Conservation (phyloP, 176 grass and related monocot species). For the barley (Hordeum vulgare) region MorexV3_pseudomolecules_assembly NC_058524.1:10343688-10344187, state of each 20-base stretch:
- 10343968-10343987: not conserved
- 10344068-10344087: not conserved
- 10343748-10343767: not conserved
- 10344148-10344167: not conserved
- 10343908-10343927: not conserved
- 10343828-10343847: not conserved
- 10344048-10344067: not conserved
- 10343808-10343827: not conserved
- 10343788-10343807: not conserved
- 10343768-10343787: not conserved
- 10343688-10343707: not conserved
- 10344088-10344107: fast-evolving
- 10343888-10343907: not conserved
- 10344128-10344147: not conserved
- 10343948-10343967: not conserved
- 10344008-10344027: not conserved
- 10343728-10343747: not conserved
- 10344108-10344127: not conserved
- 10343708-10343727: not conserved
- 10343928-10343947: not conserved
- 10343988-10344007: not conserved
- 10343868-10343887: not conserved
- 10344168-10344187: fast-evolving
- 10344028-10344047: not conserved
- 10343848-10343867: not conserved